Conservation (phyloP, 1,139 yeast genomes). For the Ashbya aceris region DNA sequence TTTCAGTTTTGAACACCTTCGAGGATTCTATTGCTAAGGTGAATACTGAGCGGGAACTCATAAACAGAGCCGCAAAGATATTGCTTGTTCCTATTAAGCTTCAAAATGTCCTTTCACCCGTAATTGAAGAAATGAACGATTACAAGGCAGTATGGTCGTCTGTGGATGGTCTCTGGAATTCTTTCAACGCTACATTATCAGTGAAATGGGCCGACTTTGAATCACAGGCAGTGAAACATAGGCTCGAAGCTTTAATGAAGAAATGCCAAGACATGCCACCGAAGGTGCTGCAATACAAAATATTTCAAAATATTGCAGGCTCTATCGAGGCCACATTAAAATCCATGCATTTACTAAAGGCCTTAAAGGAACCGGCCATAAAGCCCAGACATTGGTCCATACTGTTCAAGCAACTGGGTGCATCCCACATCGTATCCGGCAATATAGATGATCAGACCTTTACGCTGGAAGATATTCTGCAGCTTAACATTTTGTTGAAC, state of each 20-base stretch:
- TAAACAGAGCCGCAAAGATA: constrained; percentile 36
- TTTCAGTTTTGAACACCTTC: constrained; percentile 38
- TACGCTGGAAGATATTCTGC: constrained; percentile 56
- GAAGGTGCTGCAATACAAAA: constrained; percentile 56
- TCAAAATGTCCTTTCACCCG: constrained; percentile 28
- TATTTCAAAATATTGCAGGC: constrained; percentile 52
- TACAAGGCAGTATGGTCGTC: constrained; percentile 60
- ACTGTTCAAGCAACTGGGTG: constrained; percentile 33
- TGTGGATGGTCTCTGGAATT: constrained; percentile 47
- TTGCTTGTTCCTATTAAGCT: constrained; percentile 35
- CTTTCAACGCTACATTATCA: constrained; percentile 37
- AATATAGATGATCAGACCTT: constrained; percentile 21
- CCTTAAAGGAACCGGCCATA: constrained; percentile 49
- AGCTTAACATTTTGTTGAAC: constrained; percentile 42
- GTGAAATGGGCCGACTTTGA: constrained; percentile 45
- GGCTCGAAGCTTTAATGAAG: constrained; percentile 44
- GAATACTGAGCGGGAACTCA: constrained; percentile 21
- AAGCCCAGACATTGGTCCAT: constrained; percentile 62
- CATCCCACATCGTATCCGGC: constrained; percentile 17
- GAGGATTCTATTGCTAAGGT: constrained; percentile 29
- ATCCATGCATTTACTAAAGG: constrained; percentile 36
- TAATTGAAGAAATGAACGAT: constrained; percentile 47
- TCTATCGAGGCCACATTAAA: constrained; percentile 37
- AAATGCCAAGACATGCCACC: constrained; percentile 47
- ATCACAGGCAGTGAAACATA: constrained; percentile 39